Evolutionary conservation across 2,329 filamentous ascomycete genomes (phyloP), one percentile per base, ranked within the genome.

Genomic region (Colletotrichum shisoi): DNA sequence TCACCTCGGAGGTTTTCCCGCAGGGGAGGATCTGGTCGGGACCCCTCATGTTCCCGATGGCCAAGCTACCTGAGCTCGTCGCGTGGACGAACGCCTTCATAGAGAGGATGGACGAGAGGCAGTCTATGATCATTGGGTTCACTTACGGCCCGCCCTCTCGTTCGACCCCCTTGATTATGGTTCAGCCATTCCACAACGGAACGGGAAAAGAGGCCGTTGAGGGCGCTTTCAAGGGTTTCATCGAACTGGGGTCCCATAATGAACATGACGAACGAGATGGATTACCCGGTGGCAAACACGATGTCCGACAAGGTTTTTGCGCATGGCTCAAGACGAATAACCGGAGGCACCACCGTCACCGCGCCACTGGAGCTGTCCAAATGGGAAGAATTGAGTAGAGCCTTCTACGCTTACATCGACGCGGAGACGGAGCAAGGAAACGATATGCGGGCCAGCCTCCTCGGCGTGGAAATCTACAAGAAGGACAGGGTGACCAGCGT

Each of bases 301-400:
- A 68, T 78, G 0, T 72, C 76, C 45, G 80, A 81, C 67, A 75
- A 73, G 0, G 75, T 75, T 45, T 76, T 77, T 12, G 75, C 74
- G 0, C 73, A 78, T n/a, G 76, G 80, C 2, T 76, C 75, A 51
- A 76, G 79, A 4, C 78, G 76, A 57, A 66, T 74, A 7, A 73
- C 81, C 65, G 81, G 82, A 62, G 81, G 81, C 0, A 74, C 80
- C 11, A 82, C 80, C 58, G 80, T 80, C 69, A 76, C 78, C 7
- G 75, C 81, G 31, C 81, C 82, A 0, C 71, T 84, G 24, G 74
- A 74, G 21, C 72, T 71, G 5, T 68, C 68, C 0, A 78, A 80
- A 56, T 71, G 76, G 24, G 69, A 76, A 62, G 65, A 71, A 6
- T 71, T 78, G 4, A 72, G 76, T 7, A 71, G 75, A 1, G 70